phyloP scores from a whole-genome alignment of 106 monocot genomes.

The Alisma plantagoaquatica region DNA sequence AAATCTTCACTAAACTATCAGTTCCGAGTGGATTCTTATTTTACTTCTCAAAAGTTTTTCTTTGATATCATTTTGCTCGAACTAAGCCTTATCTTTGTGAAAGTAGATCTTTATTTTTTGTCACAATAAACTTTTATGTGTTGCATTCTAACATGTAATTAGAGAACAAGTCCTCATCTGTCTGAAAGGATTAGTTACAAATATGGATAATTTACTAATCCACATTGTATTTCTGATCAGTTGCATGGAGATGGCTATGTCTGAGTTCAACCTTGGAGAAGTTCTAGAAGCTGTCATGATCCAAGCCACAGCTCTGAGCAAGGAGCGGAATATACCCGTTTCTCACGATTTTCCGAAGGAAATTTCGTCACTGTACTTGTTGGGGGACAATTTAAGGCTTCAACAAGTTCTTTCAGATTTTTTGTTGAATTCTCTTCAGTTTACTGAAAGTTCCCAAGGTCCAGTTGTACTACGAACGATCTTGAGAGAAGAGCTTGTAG shows the following conservation, averaged over 20 bases:
- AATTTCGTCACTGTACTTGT: conserved; percentile 54
- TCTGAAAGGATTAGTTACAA: no score
- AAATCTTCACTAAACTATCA: no score
- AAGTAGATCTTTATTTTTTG: no score
- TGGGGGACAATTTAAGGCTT: conserved; percentile 75
- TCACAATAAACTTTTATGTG: no score
- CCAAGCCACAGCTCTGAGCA: conserved; percentile 62
- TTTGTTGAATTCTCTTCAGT: conserved; percentile 49
- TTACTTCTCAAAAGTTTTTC: no score
- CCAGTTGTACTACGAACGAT: conserved; percentile 43
- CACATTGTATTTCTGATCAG: conserved; percentile 50
- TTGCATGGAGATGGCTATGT: conserved; percentile 54
- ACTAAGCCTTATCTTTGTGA: no score
- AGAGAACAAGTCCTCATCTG: no score
- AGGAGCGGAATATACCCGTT: conserved; percentile 38
- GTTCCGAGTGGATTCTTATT: no score
- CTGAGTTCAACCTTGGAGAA: conserved; percentile 68
- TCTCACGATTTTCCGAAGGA: conserved; percentile 54
- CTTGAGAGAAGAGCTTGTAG: conserved; percentile 48
- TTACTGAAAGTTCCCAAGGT: conserved; percentile 44
- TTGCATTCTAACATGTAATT: no score
- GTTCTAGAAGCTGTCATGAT: conserved; percentile 48
- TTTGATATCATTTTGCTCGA: no score
- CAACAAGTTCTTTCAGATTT: conserved; percentile 80
- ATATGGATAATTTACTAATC: no score